Base-by-base conservation (phyloP, 1,284 basidiomycete species). In the Cutaneotrichosporon sp. region DNA sequence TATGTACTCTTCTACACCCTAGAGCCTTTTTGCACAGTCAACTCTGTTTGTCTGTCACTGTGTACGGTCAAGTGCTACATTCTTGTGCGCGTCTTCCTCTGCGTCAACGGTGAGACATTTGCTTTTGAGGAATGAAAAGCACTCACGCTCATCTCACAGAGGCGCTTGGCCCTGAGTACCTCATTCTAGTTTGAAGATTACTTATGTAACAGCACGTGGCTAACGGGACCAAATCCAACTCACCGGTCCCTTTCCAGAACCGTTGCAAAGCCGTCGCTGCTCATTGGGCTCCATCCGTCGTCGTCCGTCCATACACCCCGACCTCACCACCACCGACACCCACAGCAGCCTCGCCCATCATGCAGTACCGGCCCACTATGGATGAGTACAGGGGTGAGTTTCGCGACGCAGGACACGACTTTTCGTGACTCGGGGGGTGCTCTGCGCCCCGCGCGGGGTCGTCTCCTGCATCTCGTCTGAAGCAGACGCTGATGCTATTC, bases 371-470 rank as follows among this genome's bases (percentile, higher is more conserved):
- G 58, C 66, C 67, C 22, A 55, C 62, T n/a, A 64, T 69, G 61
- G 67, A 69, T 30, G 62, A 66, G 44, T 68, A 68, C 57, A 51
- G 60, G 49, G 55, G 67, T 69, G 56, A 50, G 67, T 64, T 10
- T 10, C 26, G 26, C 26, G 26, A 30, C 10, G 26, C 26, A 30
- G 26, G 26, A 10, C 5, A 10, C 7, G 26, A 30, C 7, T 30
- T 37, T 37, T 4, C 36, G 36, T 14, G 17, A 8, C 17, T 13
- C 8, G 15, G 13, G 39, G 15, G 5, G 39, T 40, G 39, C 10
- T 40, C 4, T n/a, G 14, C 5, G 39, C 5, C 17, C 39, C 13
- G 39, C 39, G n/a, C 18, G 22, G 20, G 35, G 20, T 43, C 42
- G 23, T 9, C 10, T 30, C 42, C 17, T 30, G 26, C 26, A n/a